Evolutionary conservation across 2,329 filamentous ascomycete species (phyloP).

Genomic region (Ilyonectria destructans): DNA sequence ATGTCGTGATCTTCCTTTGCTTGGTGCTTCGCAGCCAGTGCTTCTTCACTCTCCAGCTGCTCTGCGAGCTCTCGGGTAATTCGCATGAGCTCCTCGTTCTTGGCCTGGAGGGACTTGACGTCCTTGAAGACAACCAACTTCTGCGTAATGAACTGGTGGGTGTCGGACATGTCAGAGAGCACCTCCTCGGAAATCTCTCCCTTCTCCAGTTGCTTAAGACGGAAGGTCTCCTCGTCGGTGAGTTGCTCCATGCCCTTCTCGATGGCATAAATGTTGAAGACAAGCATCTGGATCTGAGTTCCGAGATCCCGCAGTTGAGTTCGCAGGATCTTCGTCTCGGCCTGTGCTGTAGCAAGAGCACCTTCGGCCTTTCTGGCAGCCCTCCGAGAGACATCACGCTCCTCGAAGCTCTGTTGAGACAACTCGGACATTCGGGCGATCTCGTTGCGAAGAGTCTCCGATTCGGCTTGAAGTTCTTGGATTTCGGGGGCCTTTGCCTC

Average conservation of each 20-base stretch:
- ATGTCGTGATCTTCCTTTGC: conserved; percentile 78
- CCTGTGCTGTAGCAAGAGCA: conserved; percentile 75
- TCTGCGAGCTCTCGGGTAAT: conserved; percentile 89
- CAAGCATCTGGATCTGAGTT: conserved; percentile 89
- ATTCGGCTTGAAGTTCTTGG: conserved; percentile 86
- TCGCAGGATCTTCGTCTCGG: conserved; percentile 84
- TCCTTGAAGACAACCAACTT: conserved; percentile 93
- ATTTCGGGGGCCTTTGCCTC: conserved; percentile 92
- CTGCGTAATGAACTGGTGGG: conserved; percentile 90
- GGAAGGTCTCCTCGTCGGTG: conserved; percentile 79
- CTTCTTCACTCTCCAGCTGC: conserved; percentile 93
- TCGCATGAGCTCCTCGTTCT: conserved; percentile 88
- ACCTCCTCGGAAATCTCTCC: conserved; percentile 82
- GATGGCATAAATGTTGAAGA: conserved; percentile 87
- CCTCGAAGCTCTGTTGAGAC: conserved; percentile 85
- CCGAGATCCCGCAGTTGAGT: conserved; percentile 92
- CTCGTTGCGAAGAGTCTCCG: conserved; percentile 84
- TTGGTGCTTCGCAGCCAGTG: conserved; percentile 76
- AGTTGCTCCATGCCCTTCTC: conserved; percentile 85
- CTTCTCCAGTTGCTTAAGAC: conserved; percentile 83
- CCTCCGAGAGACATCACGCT: conserved; percentile 85
- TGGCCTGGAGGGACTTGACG: conserved; percentile 86
- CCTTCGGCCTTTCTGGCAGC: conserved; percentile 84
- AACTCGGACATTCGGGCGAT: conserved; percentile 89
- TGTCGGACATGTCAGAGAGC: conserved; percentile 84